These are phyloP conservation scores for Cyclocybe cylindracea DNA, from an alignment of 768 basidiomycete genomes.

Conservation along the genomic window DNA sequence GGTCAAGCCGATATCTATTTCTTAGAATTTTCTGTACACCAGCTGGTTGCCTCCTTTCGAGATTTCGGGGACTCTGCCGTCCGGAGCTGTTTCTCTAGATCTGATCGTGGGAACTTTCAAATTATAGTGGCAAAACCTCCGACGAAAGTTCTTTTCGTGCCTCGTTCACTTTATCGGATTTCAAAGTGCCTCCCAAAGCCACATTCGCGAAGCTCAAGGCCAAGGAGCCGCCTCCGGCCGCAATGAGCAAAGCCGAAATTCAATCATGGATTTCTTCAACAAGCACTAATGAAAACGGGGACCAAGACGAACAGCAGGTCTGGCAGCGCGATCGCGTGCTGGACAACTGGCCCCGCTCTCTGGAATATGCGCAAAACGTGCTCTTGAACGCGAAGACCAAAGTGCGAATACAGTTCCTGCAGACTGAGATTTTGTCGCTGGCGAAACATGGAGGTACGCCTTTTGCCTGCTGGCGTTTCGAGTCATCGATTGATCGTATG, in stretches of 20 bases:
- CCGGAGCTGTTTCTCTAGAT: too few relatives aligned
- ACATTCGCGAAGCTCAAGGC: slow-evolving; percentile 51
- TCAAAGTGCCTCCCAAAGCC: slow-evolving; percentile 29
- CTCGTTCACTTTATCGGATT: slow-evolving; percentile 2
- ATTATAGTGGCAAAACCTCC: too few relatives aligned
- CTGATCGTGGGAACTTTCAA: too few relatives aligned
- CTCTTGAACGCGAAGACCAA: slow-evolving; percentile 58
- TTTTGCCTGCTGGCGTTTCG: neutral
- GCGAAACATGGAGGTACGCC: slow-evolving; percentile 57
- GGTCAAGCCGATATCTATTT: neutral
- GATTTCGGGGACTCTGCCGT: too few relatives aligned
- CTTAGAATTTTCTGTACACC: neutral
- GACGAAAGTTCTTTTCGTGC: neutral
- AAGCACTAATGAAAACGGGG: slow-evolving; percentile 26
- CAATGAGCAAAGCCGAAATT: slow-evolving; percentile 56
- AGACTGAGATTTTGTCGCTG: slow-evolving; percentile 60
- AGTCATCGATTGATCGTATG: slow-evolving; percentile 7
- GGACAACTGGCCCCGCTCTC: slow-evolving; percentile 55
- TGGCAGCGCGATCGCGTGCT: slow-evolving; percentile 60
- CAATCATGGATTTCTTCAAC: slow-evolving; percentile 65
- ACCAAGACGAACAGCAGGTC: slow-evolving; percentile 26
- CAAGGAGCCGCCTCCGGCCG: slow-evolving; percentile 39
- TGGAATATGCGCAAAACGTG: slow-evolving; percentile 51
- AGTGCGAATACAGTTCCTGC: slow-evolving; percentile 55
- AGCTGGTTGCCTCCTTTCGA: neutral